These are phyloP conservation scores for Falciphora oryzae DNA, from an alignment of 2,329 filamentous ascomycete genomes.

Conservation along the genomic window DNA sequence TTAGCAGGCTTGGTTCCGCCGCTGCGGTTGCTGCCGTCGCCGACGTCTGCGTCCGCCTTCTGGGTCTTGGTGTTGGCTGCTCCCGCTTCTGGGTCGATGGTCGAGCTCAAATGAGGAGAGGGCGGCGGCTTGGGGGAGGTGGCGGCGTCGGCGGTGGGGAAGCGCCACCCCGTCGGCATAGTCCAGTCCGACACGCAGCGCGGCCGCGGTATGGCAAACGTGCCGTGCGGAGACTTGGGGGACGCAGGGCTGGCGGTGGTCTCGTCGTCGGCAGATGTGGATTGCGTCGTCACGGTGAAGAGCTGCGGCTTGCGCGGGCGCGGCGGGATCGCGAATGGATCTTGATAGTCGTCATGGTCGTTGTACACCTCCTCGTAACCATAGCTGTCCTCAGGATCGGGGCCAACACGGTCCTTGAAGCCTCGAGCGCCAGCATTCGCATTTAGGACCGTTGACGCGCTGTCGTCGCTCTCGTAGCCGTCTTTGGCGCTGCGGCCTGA, in stretches of 20 bases:
- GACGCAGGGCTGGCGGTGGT: background rate
- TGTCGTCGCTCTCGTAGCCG: background rate
- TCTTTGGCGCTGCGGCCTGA: background rate
- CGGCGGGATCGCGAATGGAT: constrained; percentile 5
- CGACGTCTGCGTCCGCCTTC: background rate
- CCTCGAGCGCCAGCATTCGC: background rate
- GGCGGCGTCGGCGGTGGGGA: background rate
- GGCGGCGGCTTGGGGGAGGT: background rate
- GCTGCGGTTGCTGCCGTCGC: background rate
- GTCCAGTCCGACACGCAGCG: constrained; percentile 4
- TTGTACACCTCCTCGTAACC: background rate
- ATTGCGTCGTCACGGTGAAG: constrained; percentile 1
- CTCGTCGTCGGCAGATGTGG: background rate
- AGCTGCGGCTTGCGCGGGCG: constrained; percentile 6
- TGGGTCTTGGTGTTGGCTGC: background rate
- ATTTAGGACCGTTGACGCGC: background rate
- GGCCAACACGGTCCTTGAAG: background rate
- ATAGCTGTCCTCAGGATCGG: background rate
- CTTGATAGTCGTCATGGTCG: background rate
- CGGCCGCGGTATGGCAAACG: background rate
- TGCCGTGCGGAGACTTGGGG: background rate
- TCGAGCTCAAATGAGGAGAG: background rate
- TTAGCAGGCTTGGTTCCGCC: background rate
- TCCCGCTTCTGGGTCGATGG: background rate
- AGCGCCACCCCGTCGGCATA: background rate